Evolutionary conservation across 768 basidiomycete genomes (phyloP).

Genomic region (Rhodotorula taiwanensis): DNA sequence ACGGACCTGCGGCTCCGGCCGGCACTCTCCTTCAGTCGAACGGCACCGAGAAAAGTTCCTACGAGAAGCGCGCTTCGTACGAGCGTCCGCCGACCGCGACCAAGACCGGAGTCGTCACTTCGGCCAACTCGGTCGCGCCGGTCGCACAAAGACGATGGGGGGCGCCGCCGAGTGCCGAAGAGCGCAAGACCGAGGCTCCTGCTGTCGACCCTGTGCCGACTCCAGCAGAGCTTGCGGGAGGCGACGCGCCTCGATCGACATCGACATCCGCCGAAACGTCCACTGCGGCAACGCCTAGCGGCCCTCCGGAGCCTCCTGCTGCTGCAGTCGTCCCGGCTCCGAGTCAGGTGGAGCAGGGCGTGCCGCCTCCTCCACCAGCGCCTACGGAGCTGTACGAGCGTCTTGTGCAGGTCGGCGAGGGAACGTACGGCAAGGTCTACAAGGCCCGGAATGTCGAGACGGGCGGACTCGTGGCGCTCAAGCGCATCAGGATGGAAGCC

Average conservation of each 20-base stretch:
- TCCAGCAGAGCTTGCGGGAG: too few relatives aligned
- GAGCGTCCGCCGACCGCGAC: slow-evolving; percentile 8
- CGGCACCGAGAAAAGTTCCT: neutral
- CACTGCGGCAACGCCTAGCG: too few relatives aligned
- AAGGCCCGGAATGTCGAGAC: slow-evolving; percentile 80
- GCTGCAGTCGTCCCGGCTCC: too few relatives aligned
- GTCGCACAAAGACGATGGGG: slow-evolving; percentile 8
- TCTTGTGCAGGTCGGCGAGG: slow-evolving; percentile 90
- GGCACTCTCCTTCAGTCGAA: too few relatives aligned
- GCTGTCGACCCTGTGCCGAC: too few relatives aligned
- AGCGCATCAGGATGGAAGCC: slow-evolving; percentile 94
- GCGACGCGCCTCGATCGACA: too few relatives aligned
- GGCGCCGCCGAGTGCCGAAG: neutral
- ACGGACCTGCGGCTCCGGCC: too few relatives aligned
- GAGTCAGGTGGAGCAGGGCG: neutral
- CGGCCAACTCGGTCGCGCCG: slow-evolving; percentile 6
- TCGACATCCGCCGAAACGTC: too few relatives aligned
- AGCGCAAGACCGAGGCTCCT: too few relatives aligned
- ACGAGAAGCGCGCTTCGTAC: slow-evolving; percentile 11
- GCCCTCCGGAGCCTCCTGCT: too few relatives aligned
- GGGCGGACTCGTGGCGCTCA: slow-evolving; percentile 76
- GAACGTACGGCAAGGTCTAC: slow-evolving; percentile 97
- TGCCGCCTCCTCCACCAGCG: neutral
- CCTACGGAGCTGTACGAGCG: slow-evolving; percentile 61
- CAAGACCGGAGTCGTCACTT: neutral